Conservation (phyloP, 2,329 filamentous ascomycete species). For the Hypomyces perniciosus region DNA sequence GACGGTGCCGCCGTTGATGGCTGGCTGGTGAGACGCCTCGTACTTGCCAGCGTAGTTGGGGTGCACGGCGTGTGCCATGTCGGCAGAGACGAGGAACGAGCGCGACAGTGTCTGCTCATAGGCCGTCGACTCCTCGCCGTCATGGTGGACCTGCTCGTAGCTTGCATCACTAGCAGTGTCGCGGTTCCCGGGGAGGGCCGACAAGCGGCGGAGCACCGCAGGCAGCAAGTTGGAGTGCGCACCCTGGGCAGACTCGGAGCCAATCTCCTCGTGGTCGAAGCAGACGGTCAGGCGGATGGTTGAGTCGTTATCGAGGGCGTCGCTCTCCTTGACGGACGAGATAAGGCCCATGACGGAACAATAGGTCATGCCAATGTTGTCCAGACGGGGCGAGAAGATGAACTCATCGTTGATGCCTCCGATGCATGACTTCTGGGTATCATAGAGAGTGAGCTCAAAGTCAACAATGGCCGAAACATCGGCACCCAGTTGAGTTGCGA, state of each 20-base stretch:
- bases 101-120: constrained; percentile 89
- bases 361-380: constrained; percentile 96
- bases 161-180: constrained; percentile 60
- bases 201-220: constrained; percentile 77
- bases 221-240: constrained; percentile 90
- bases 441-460: constrained; percentile 95
- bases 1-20: constrained; percentile 94
- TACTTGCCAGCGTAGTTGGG: constrained; percentile 93
- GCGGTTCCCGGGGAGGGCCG: constrained; percentile 62
- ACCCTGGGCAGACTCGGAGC: constrained; percentile 85
- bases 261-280: constrained; percentile 98
- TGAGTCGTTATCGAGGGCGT: constrained; percentile 66
- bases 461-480: constrained; percentile 70
- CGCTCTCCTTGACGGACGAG: constrained; percentile 60
- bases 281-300: constrained; percentile 87
- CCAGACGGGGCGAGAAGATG: constrained; percentile 90
- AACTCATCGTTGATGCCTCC: constrained; percentile 91
- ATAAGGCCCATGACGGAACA: constrained; percentile 84
- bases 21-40: constrained; percentile 81
- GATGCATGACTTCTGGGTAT: constrained; percentile 84
- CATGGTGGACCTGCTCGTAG: constrained; percentile 52
- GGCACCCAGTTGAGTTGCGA: constrained; percentile 73
- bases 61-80: constrained; percentile 96
- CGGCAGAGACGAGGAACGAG: constrained; percentile 90
- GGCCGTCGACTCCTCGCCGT: constrained; percentile 64